A percentile compares a stretch with the other conserved stretches of the same genome.
These are phyloP conservation scores for Lactifluus volemus DNA, from an alignment of 768 basidiomycete species.

Conservation along the genomic window DNA sequence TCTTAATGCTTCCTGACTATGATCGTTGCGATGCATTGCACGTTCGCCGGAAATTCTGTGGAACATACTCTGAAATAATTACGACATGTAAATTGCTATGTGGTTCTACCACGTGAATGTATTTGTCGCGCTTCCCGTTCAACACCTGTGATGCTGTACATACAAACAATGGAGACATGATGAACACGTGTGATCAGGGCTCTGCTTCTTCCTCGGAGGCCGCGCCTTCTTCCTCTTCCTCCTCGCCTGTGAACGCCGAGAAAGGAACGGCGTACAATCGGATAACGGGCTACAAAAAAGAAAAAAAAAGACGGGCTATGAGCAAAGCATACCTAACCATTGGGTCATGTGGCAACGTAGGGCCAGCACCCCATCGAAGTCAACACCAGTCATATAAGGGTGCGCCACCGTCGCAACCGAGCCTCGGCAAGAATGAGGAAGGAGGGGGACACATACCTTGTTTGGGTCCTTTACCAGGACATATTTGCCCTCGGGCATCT, in stretches of 20 bases:
- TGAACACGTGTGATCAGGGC: constrained; percentile 19
- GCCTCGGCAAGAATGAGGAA: constrained; percentile 1
- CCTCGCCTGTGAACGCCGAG: constrained; percentile 76
- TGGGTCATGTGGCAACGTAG: not conserved
- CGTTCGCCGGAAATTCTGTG: not conserved
- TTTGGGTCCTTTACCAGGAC: constrained; percentile 97
- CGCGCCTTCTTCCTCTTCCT: constrained; percentile 50
- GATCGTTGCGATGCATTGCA: not conserved
- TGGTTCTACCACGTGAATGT: not conserved
- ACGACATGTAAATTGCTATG: not conserved
- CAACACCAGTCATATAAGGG: not conserved
- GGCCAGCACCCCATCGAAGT: not conserved
- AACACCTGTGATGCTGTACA: not conserved
- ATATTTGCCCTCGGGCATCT: constrained; percentile 97
- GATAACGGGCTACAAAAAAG: constrained; percentile 66
- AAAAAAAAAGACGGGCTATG: constrained; percentile 13
- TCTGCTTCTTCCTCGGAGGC: constrained; percentile 36
- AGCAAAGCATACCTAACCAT: constrained; percentile 9
- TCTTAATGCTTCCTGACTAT: constrained; percentile 35
- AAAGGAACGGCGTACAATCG: constrained; percentile 89
- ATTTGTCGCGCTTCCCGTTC: not conserved
- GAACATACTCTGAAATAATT: not conserved
- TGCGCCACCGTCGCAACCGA: not conserved
- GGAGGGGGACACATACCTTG: constrained; percentile 49
- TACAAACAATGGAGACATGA: not conserved